A percentile compares a stretch with the other conserved stretches of the same genome.
Evolutionary conservation across 805 yeast species (phyloP).

Genomic region (Millerozyma acaciae): DNA sequence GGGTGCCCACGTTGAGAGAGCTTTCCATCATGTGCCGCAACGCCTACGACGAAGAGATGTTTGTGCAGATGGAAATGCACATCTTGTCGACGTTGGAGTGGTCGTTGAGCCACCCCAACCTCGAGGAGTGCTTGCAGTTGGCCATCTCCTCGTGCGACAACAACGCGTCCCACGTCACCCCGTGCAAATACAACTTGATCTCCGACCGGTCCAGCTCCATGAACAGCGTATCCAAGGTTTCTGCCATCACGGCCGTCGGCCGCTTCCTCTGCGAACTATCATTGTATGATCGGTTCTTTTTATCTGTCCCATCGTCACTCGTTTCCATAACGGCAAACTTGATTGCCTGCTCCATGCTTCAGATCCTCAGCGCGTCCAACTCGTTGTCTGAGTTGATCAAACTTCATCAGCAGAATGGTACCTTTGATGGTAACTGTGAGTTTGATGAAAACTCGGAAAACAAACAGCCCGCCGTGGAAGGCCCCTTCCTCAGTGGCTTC

Average conservation of each 20-base stretch:
- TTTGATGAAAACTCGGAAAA: conserved; percentile 38
- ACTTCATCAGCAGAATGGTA: conserved; percentile 6
- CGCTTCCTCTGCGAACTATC: conserved; percentile 54
- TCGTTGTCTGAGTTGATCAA: conserved; percentile 23
- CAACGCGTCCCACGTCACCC: conserved; percentile 17
- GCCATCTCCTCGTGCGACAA: conserved; percentile 29
- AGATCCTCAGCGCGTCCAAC: conserved; percentile 41
- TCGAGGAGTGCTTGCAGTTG: conserved; percentile 49
- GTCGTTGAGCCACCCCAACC: conserved; percentile 43
- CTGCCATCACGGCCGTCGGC: conserved; percentile 53
- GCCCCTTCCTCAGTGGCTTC: conserved; percentile 49
- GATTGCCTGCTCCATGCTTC: conserved; percentile 52
- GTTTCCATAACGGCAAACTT: conserved; percentile 48
- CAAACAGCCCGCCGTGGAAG: conserved; percentile 34
- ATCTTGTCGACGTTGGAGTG: conserved; percentile 60
- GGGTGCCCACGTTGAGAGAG: conserved; percentile 56
- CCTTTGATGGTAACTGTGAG: conserved; percentile 9
- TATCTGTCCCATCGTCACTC: conserved; percentile 43
- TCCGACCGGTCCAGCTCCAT: conserved; percentile 10
- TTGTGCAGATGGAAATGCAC: conserved; percentile 59
- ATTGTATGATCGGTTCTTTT: conserved; percentile 45
- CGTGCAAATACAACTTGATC: conserved; percentile 20
- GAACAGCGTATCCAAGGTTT: conserved; percentile 27
- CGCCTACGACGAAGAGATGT: conserved; percentile 54
- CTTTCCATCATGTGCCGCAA: conserved; percentile 53